Base-by-base conservation (phyloP, 345 rosid species). In the Arabis alpina region DNA sequence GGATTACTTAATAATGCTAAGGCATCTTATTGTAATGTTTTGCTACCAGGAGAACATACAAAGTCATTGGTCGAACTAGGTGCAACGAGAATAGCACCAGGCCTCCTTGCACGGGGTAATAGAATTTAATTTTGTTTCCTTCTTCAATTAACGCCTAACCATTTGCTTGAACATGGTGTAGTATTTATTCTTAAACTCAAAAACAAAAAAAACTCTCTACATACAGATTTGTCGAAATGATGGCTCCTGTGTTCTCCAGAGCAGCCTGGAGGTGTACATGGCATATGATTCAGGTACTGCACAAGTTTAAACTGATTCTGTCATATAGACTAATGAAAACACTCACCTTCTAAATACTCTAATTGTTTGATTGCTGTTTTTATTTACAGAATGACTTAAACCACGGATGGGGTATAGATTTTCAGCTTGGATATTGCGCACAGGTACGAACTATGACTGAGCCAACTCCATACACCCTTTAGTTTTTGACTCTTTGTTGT, bases 221-320 rank as follows among this genome's bases (percentile, higher is more conserved):
- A 4, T 76, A 59, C 81, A 91, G 91, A 80, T 89, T 85, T 83
- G 93, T 89, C 2, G 91, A 91, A 79, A 84, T 91, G 87, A 87
- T 87, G 96, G 93, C 88, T 45, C 97, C 97, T 52, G 96, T 89
- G 74, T 91, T 91, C 83, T 88, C 97, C n/a, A 80, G 43, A 79
- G 87, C 83, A 43, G 85, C 96, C 8, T 87, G 96, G 97, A 83
- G 82, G 32, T 91, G 96, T 63, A 71, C 85, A 14, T 91, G 97
- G 96, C 80, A 83, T 70, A 80, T 89, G 90, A 87, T 91, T 82
- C 97, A 87, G 93, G 95, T 85, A 73, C 23, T 43, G 14, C 57
- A 40, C 44, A 28, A 49, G n/a, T 24, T 40, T 64, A 4, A 36
- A 42, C 14, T 54, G 42, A 30, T 76, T 47, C 47, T 23, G 41